Evolutionary conservation across 2,329 filamentous ascomycete species (phyloP).

Genomic region (Venturia asperata): DNA sequence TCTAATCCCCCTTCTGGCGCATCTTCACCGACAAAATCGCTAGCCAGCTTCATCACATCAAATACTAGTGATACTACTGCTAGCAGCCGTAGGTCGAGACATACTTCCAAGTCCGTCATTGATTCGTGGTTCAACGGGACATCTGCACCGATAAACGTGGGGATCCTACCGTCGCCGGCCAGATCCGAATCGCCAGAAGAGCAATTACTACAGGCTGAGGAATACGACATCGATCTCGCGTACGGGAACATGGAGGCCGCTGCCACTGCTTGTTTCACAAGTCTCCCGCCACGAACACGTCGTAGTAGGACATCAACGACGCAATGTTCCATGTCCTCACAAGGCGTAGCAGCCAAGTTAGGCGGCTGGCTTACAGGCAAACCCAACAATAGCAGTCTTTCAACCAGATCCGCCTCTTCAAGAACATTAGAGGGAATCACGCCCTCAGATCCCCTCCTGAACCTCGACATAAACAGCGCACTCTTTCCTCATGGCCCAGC

Average conservation of each 20-base stretch:
- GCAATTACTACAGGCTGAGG: neutral
- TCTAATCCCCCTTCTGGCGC: conserved; percentile 10
- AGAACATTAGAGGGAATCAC: conserved; percentile 14
- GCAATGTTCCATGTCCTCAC: neutral
- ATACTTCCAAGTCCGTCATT: conserved; percentile 5
- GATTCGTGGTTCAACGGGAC: conserved; percentile 17
- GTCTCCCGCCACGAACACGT: neutral
- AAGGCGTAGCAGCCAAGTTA: conserved; percentile 1
- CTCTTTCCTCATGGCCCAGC: conserved; percentile 48
- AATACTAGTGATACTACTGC: conserved; percentile 14
- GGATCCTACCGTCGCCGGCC: neutral
- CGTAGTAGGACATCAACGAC: conserved; percentile 8
- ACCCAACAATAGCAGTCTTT: neutral
- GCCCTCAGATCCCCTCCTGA: conserved; percentile 46
- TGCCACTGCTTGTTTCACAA: neutral
- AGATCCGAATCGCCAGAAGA: neutral
- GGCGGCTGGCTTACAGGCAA: conserved; percentile 14
- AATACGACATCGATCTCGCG: neutral
- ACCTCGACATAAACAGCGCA: conserved; percentile 46
- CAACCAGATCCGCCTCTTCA: neutral
- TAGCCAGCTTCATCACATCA: conserved; percentile 17
- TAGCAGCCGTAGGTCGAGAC: conserved; percentile 8
- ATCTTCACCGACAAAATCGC: conserved; percentile 15
- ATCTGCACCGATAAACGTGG: conserved; percentile 7
- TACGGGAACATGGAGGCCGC: conserved; percentile 12